A percentile compares a stretch with the other conserved stretches of the same genome.
Conservation (phyloP, 1,284 basidiomycete genomes). For the Apiotrichum siamense region DNA sequence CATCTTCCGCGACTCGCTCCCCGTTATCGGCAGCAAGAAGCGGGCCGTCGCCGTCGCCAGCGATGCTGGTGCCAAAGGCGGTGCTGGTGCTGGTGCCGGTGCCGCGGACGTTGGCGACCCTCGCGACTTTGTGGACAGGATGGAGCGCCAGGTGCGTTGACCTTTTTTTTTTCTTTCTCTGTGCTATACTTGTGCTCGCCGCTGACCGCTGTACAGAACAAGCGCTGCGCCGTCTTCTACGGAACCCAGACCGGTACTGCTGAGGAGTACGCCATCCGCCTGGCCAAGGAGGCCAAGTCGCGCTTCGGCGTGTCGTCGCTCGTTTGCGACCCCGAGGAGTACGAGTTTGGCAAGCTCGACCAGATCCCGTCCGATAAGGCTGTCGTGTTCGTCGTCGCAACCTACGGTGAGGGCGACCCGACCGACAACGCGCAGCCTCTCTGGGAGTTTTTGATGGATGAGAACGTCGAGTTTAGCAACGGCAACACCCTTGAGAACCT, state of each 20-base stretch:
- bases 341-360: conserved; percentile 95
- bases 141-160: conserved; percentile 73
- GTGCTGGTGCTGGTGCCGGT: not conserved
- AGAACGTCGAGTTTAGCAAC: conserved; percentile 71
- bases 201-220: conserved; percentile 58
- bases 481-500: conserved; percentile 70
- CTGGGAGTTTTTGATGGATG: conserved; percentile 84
- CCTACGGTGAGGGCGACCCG: conserved; percentile 97
- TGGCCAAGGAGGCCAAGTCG: conserved; percentile 89
- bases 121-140: conserved; percentile 80
- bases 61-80: not conserved
- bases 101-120: conserved; percentile 53
- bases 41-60: conserved; percentile 4
- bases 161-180: not conserved
- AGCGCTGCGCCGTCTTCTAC: conserved; percentile 90
- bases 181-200: not conserved
- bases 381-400: conserved; percentile 86
- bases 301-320: conserved; percentile 88
- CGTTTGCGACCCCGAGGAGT: conserved; percentile 93
- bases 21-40: conserved; percentile 37
- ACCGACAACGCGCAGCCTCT: conserved; percentile 97
- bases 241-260: conserved; percentile 95
- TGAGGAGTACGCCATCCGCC: conserved; percentile 88
- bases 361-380: conserved; percentile 77
- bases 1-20: conserved; percentile 41